phyloP scores from a whole-genome alignment of 768 basidiomycete species.

The Cantharellus anzutake region DNA sequence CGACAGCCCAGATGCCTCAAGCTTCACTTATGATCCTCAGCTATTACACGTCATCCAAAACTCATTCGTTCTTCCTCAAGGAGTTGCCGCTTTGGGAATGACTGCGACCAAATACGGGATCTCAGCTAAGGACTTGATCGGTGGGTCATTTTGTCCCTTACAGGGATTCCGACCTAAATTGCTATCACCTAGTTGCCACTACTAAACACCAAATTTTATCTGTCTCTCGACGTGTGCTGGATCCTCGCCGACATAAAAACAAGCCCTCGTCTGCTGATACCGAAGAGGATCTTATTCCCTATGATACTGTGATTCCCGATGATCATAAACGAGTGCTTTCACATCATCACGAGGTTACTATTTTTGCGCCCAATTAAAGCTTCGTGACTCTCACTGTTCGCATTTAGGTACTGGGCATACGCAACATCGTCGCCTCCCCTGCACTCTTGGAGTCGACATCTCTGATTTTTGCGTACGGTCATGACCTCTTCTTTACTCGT shows the following conservation, averaged over 20 bases:
- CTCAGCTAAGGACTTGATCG: slow-evolving; percentile 65
- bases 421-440: slow-evolving; percentile 54
- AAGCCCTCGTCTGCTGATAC: slow-evolving; percentile 60
- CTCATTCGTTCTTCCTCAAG: slow-evolving; percentile 49
- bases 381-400: background rate
- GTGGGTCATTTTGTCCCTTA: slow-evolving; percentile 26
- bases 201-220: slow-evolving; percentile 53
- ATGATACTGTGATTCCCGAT: slow-evolving; percentile 59
- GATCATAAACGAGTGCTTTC: slow-evolving; percentile 42
- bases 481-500: slow-evolving; percentile 79
- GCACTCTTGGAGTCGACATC: slow-evolving; percentile 85
- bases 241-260: slow-evolving; percentile 65
- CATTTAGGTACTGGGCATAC: slow-evolving; percentile 44
- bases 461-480: slow-evolving; percentile 65
- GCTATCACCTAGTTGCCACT: slow-evolving; percentile 42
- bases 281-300: slow-evolving; percentile 73
- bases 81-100: slow-evolving; percentile 45
- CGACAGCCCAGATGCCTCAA: slow-evolving; percentile 33
- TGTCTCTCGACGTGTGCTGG: slow-evolving; percentile 50
- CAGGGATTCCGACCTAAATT: background rate
- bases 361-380: slow-evolving; percentile 7
- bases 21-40: slow-evolving; percentile 33
- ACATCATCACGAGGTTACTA: slow-evolving; percentile 31
- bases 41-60: slow-evolving; percentile 43
- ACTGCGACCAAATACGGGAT: slow-evolving; percentile 84